A percentile compares a stretch with the other conserved stretches of the same genome.
These are phyloP conservation scores for Spathaspora boniae DNA, from an alignment of 805 yeast species.

Conservation along the genomic window DNA sequence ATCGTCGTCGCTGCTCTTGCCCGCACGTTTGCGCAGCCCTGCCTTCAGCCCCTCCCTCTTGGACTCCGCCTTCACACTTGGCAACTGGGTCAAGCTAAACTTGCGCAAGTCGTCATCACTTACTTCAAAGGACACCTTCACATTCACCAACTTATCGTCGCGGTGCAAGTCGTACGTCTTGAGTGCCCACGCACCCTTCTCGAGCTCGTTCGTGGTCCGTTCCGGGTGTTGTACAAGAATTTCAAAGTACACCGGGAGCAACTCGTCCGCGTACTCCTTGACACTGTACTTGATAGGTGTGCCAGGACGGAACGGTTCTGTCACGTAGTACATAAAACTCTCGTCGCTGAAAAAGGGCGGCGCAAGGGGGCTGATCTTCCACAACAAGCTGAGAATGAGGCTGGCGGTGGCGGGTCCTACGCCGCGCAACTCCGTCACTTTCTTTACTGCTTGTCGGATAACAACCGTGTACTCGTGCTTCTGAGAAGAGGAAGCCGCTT, in stretches of 20 bases:
- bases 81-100: background rate
- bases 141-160: constrained; percentile 16
- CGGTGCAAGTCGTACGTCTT: constrained; percentile 25
- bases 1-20: background rate
- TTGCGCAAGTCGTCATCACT: constrained; percentile 3
- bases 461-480: constrained; percentile 14
- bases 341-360: constrained; percentile 52
- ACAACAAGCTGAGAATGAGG: constrained; percentile 35
- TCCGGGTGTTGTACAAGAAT: constrained; percentile 8
- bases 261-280: constrained; percentile 40
- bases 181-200: constrained; percentile 38
- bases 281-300: constrained; percentile 38
- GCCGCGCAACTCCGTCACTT: constrained; percentile 36
- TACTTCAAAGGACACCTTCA: constrained; percentile 15
- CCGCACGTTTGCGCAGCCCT: background rate
- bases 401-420: constrained; percentile 53
- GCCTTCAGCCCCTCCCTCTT: constrained; percentile 1
- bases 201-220: constrained; percentile 17
- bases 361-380: constrained; percentile 18
- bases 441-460: constrained; percentile 24
- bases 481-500: background rate
- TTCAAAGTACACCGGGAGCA: constrained; percentile 20
- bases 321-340: constrained; percentile 34
- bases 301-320: constrained; percentile 18
- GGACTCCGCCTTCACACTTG: constrained; percentile 2